Evolutionary conservation across 768 basidiomycete species (phyloP).

Genomic region (Amanita molliuscula): DNA sequence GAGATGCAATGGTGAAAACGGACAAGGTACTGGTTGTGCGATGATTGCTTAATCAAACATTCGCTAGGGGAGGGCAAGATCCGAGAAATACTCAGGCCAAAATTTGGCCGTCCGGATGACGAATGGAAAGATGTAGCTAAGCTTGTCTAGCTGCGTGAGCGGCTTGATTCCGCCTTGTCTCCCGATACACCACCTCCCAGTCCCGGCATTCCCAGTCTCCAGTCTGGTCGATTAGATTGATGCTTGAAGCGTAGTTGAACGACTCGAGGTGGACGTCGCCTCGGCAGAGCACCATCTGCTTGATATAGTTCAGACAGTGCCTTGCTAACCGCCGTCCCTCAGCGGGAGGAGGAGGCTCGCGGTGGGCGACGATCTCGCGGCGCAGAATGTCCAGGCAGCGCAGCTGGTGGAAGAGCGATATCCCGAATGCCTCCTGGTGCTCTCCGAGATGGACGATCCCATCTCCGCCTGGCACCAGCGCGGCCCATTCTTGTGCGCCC

Average conservation of each 20-base stretch:
- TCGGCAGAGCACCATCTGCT: conserved; percentile 24
- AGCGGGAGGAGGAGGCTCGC: conserved; percentile 10
- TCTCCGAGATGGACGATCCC: conserved; percentile 23
- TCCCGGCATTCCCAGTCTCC: conserved; percentile 23
- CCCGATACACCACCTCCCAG: conserved; percentile 22
- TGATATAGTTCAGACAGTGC: conserved; percentile 23
- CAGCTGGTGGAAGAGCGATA: conserved; percentile 27
- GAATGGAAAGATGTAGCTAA: no score
- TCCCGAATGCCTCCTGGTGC: conserved; percentile 19
- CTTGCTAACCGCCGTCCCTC: conserved; percentile 14
- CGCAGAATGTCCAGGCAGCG: conserved; percentile 25
- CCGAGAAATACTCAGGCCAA: no score
- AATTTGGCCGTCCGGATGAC: no score
- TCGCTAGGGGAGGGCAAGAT: no score
- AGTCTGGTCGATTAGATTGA: conserved; percentile 19
- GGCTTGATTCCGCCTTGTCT: conserved; percentile 17
- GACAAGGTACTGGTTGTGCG: no score
- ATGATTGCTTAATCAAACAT: no score
- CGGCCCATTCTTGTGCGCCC: conserved; percentile 21
- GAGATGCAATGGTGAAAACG: no score
- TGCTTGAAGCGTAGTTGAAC: conserved; percentile 22
- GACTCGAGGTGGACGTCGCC: conserved; percentile 21
- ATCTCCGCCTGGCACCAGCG: conserved; percentile 17
- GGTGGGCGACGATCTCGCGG: background rate
- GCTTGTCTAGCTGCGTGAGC: no score